These are phyloP conservation scores for Tolypocladium cylindrosporum DNA, from an alignment of 2,329 filamentous ascomycete genomes.

Conservation along the genomic window DNA sequence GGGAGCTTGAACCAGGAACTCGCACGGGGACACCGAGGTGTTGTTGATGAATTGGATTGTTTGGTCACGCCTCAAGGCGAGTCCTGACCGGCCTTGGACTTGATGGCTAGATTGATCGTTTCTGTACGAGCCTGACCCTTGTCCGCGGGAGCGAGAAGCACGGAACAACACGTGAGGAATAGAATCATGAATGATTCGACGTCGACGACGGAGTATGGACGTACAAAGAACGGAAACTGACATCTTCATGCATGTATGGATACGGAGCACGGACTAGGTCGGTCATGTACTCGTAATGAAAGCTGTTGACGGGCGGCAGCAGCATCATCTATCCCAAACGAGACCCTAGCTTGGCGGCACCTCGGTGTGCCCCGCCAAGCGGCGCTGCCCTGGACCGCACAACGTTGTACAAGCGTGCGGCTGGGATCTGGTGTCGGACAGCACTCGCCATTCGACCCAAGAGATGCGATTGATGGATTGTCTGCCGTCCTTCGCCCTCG, in stretches of 20 bases:
- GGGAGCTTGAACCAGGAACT: not conserved
- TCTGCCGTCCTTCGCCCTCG: not conserved
- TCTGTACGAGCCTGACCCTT: not conserved
- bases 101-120: not conserved
- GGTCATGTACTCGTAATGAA: too few species aligned
- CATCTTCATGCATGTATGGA: not conserved
- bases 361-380: too few species aligned
- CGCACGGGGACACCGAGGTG: not conserved
- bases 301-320: not conserved
- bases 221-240: not conserved
- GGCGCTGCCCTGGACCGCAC: not conserved
- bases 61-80: not conserved
- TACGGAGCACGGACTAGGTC: not conserved
- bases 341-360: not conserved
- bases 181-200: too few species aligned
- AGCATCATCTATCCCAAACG: not conserved
- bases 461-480: not conserved
- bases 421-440: not conserved
- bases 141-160: too few species aligned
- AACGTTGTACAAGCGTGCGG: not conserved
- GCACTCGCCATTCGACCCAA: not conserved
- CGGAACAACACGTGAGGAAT: too few species aligned
- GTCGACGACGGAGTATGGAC: too few species aligned
- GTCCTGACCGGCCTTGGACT: not conserved
- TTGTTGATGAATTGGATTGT: not conserved